These are phyloP conservation scores for Fusarium kyushuense DNA, from an alignment of 2,329 filamentous ascomycete genomes.

Conservation along the genomic window DNA sequence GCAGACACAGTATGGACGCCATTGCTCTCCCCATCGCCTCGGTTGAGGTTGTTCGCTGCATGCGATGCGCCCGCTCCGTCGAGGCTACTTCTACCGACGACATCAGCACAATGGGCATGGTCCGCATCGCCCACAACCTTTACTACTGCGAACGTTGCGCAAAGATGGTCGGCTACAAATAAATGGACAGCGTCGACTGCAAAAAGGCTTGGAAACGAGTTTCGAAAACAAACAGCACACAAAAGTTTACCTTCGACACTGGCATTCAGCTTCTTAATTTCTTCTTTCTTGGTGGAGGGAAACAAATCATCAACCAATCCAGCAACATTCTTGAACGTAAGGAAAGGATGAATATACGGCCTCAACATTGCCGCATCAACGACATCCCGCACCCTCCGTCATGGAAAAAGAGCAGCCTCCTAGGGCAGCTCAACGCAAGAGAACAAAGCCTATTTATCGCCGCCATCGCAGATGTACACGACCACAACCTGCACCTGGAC, in stretches of 20 bases:
- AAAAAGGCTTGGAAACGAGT: conserved; percentile 18
- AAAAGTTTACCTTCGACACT: conserved; percentile 2
- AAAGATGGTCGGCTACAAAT: conserved; percentile 73
- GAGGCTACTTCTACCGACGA: conserved; percentile 73
- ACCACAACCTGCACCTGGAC: conserved; percentile 16
- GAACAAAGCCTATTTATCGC: conserved; percentile 20
- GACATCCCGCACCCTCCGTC: conserved; percentile 16
- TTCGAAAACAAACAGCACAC: conserved; percentile 1
- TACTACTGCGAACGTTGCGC: conserved; percentile 76
- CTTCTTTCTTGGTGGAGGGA: conserved; percentile 19
- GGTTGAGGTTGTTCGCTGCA: conserved; percentile 71
- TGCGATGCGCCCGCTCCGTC: conserved; percentile 70
- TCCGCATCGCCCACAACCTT: conserved; percentile 72
- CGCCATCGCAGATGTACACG: conserved; percentile 16
- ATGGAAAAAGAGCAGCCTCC: not conserved
- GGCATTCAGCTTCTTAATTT: conserved; percentile 16
- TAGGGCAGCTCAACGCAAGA: not conserved
- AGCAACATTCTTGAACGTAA: conserved; percentile 26
- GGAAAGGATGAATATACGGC: conserved; percentile 25
- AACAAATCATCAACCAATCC: conserved; percentile 23
- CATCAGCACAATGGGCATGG: conserved; percentile 69
- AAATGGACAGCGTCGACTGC: conserved; percentile 40
- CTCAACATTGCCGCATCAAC: conserved; percentile 25
- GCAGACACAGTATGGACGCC: conserved; percentile 64
- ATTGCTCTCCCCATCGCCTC: conserved; percentile 60